Percentiles rank a stretch among this genome's conserved stretches.
Conservation (phyloP, 2,329 filamentous ascomycete species). For the Colletotrichum sansevieriae region DNA sequence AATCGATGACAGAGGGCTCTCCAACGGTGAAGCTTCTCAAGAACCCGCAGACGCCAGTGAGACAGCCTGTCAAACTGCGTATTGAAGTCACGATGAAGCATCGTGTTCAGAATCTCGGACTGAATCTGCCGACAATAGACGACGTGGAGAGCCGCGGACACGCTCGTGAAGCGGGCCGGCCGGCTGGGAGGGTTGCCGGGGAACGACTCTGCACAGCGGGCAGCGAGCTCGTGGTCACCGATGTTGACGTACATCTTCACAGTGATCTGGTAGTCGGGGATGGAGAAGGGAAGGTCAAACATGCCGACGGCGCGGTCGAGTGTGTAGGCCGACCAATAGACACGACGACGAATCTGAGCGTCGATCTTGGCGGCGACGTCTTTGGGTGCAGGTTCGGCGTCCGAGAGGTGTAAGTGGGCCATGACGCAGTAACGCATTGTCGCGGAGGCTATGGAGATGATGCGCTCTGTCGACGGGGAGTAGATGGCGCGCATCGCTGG, state of each 20-base stretch:
- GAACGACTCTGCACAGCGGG: conserved; percentile 5
- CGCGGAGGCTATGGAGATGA: conserved; percentile 46
- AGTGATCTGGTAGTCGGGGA: conserved; percentile 48
- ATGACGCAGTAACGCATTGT: conserved; percentile 48
- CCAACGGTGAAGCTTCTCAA: too few relatives aligned
- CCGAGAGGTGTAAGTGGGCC: conserved; percentile 6
- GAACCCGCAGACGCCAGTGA: too few relatives aligned
- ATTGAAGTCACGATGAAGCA: too few relatives aligned
- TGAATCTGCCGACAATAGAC: too few relatives aligned
- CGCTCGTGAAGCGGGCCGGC: too few relatives aligned
- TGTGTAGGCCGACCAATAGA: conserved; percentile 50
- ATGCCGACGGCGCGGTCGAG: conserved; percentile 47
- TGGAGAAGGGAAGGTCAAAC: conserved; percentile 46
- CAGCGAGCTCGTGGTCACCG: conserved; percentile 45
- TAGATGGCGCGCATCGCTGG: conserved; percentile 45
- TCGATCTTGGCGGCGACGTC: conserved; percentile 21
- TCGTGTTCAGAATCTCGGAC: too few relatives aligned
- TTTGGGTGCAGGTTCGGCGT: background rate
- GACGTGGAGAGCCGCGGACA: too few relatives aligned
- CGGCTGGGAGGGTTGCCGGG: too few relatives aligned
- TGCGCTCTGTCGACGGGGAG: conserved; percentile 46
- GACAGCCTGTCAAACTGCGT: too few relatives aligned
- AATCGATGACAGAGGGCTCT: too few relatives aligned
- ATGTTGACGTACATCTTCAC: conserved; percentile 46
- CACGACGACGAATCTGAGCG: conserved; percentile 46